Evolutionary conservation across 768 basidiomycete species (phyloP).

Genomic region (Leccinellum luteum): DNA sequence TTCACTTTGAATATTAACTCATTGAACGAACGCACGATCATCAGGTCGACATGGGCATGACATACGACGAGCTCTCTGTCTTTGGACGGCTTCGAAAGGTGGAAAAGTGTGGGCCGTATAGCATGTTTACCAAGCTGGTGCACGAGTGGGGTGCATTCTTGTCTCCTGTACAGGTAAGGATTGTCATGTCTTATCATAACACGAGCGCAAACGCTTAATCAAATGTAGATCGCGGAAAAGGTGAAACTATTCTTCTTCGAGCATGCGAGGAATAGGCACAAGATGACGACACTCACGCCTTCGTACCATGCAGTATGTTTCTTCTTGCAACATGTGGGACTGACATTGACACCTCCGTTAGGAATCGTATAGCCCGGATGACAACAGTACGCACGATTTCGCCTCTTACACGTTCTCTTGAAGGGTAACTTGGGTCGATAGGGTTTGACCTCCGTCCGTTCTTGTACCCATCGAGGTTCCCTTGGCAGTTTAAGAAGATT

Average conservation of each 20-base stretch:
- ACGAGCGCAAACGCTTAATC: not conserved
- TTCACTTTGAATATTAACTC: not conserved
- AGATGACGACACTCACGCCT: slow-evolving; percentile 97
- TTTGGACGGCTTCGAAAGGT: slow-evolving; percentile 93
- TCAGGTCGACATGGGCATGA: slow-evolving; percentile 99
- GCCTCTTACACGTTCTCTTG: too few relatives aligned
- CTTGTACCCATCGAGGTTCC: slow-evolving; percentile 92
- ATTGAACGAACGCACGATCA: not conserved
- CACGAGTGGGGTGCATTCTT: slow-evolving; percentile 89
- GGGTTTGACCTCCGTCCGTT: slow-evolving; percentile 96
- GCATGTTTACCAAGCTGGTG: slow-evolving; percentile 93
- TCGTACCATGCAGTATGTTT: slow-evolving; percentile 85
- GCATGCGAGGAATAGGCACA: slow-evolving; percentile 94
- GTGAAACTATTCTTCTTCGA: slow-evolving; percentile 98
- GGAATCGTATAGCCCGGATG: slow-evolving; percentile 97
- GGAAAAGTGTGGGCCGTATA: slow-evolving; percentile 97
- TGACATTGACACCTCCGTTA: slow-evolving; percentile 28
- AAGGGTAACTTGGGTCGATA: slow-evolving; percentile 28
- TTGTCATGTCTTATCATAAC: not conserved
- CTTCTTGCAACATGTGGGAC: not conserved
- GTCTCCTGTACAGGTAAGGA: slow-evolving; percentile 72
- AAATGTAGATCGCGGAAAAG: slow-evolving; percentile 84
- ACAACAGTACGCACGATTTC: slow-evolving; percentile 66
- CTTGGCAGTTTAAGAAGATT: slow-evolving; percentile 96
- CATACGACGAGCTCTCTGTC: slow-evolving; percentile 92